phyloP scores from a whole-genome alignment of 257 asterid species.

The Perilla frutescens region DNA sequence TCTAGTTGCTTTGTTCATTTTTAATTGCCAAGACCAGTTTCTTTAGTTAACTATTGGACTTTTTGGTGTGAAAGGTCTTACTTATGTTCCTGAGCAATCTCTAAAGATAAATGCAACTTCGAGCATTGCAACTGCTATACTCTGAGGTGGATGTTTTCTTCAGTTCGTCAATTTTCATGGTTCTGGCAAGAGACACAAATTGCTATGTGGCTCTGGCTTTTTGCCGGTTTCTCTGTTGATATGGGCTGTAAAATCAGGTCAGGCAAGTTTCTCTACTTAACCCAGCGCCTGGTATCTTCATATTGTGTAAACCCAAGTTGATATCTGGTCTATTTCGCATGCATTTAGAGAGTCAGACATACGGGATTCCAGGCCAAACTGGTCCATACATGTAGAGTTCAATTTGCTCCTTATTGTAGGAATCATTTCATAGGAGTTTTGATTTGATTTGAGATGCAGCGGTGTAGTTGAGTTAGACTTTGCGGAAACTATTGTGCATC shows the following conservation, averaged over 20 bases:
- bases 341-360: background rate
- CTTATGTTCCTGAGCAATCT: slow-evolving; percentile 88
- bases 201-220: slow-evolving; percentile 26
- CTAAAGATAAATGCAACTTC: slow-evolving; percentile 91
- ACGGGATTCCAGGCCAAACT: background rate
- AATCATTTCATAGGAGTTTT: slow-evolving; percentile 25
- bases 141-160: slow-evolving; percentile 42
- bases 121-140: slow-evolving; percentile 76
- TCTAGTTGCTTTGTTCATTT: slow-evolving; percentile 16
- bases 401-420: slow-evolving; percentile 24
- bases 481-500: slow-evolving; percentile 26
- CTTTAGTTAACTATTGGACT: slow-evolving; percentile 27
- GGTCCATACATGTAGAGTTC: slow-evolving; percentile 31
- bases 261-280: background rate
- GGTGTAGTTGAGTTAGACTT: slow-evolving; percentile 32
- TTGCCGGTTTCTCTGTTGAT: slow-evolving; percentile 11
- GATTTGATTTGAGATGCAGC: slow-evolving; percentile 32
- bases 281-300: background rate
- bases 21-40: slow-evolving; percentile 11
- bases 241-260: slow-evolving; percentile 27
- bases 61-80: slow-evolving; percentile 59
- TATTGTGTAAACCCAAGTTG: slow-evolving; percentile 1
- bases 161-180: slow-evolving; percentile 24
- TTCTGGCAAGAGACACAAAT: slow-evolving; percentile 28
- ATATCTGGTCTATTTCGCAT: slow-evolving; percentile 6